Conservation (phyloP, 371 early-diverging fungal genomes). For the Nosema muscidifuracis region DNA sequence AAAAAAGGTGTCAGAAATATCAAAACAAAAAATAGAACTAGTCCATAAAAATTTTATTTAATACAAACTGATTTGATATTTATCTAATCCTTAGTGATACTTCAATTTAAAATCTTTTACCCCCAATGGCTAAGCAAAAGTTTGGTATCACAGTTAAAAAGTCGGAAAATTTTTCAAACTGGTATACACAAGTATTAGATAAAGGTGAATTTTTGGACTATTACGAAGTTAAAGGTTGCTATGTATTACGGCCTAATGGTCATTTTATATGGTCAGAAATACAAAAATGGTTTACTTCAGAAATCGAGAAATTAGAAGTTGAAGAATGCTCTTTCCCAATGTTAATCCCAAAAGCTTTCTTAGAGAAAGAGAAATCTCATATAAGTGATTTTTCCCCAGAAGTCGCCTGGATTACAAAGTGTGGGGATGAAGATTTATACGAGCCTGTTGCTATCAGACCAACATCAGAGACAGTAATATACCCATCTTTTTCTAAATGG, state of each 20-base stretch:
- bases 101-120: too few relatives aligned
- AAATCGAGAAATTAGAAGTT: conserved; percentile 82
- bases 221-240: conserved; percentile 97
- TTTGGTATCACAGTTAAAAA: conserved; percentile 85
- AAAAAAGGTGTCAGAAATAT: too few relatives aligned
- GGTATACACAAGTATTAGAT: conserved; percentile 68
- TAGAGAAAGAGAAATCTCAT: conserved; percentile 96
- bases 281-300: conserved; percentile 76
- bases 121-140: conserved; percentile 61
- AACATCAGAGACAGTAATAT: conserved; percentile 99
- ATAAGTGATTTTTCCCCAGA: conserved; percentile 98
- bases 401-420: conserved; percentile 97
- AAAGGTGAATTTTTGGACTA: conserved; percentile 95
- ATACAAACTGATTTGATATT: too few relatives aligned
- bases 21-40: too few relatives aligned
- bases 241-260: conserved; percentile 91
- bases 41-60: too few relatives aligned
- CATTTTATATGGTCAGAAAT: conserved; percentile 86
- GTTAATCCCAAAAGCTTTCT: conserved; percentile 81
- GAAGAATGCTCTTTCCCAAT: conserved; percentile 98
- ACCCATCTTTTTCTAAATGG: conserved; percentile 97
- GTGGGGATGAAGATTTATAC: conserved; percentile 79
- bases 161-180: conserved; percentile 67
- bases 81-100: too few relatives aligned
- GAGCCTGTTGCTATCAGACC: conserved; percentile 97